phyloP scores from a whole-genome alignment of 345 rosid genomes.

The Citrus sp. region DNA sequence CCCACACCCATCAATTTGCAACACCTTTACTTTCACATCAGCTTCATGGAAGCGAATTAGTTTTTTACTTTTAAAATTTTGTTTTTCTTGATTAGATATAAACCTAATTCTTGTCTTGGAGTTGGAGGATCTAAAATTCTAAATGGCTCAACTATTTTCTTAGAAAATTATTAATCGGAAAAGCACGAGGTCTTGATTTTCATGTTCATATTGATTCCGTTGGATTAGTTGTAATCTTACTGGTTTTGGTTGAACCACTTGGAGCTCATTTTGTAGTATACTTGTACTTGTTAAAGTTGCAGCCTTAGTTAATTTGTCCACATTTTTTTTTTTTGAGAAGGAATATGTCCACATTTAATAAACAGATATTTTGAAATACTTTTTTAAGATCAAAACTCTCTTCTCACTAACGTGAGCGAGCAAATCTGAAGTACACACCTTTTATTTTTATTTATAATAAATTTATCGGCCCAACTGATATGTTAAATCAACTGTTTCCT shows the following conservation, averaged over 20 bases:
- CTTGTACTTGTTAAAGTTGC: neutral
- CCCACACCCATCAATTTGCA: slow-evolving; percentile 1
- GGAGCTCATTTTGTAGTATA: neutral
- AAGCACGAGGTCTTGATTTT: neutral
- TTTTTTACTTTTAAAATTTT: neutral
- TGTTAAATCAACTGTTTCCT: too few species aligned
- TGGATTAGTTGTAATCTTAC: neutral
- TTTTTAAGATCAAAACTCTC: too few species aligned
- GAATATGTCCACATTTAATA: too few species aligned
- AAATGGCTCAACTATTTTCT: neutral
- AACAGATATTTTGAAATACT: too few species aligned
- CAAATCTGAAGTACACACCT: too few species aligned
- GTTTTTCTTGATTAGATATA: neutral
- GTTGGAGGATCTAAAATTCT: neutral
- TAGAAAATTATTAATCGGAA: neutral
- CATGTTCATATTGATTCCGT: neutral
- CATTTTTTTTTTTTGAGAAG: too few species aligned
- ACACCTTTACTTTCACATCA: neutral
- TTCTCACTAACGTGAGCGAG: too few species aligned
- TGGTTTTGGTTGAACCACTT: neutral
- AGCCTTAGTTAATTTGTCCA: neutral
- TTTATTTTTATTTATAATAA: too few species aligned
- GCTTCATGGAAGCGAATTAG: slow-evolving; percentile 11
- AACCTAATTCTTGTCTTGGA: neutral
- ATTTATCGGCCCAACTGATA: too few species aligned